A percentile compares a stretch with the other conserved stretches of the same genome.
Evolutionary conservation across 495 filamentous ascomycete species (phyloP).

Genomic region (Xylaria acuta): DNA sequence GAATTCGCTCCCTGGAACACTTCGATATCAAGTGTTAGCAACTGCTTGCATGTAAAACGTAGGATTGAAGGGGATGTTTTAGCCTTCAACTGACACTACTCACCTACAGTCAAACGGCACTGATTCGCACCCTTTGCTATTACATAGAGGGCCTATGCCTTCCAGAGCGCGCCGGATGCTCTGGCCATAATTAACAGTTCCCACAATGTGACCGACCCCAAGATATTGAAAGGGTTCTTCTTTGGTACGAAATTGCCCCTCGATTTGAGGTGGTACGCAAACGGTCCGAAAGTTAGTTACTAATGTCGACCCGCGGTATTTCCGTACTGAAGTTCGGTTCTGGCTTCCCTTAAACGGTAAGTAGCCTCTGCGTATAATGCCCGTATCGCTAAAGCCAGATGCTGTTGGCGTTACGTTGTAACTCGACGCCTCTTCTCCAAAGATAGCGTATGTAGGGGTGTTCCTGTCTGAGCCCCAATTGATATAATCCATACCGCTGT

Average conservation of each 20-base stretch:
- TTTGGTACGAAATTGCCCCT: neutral
- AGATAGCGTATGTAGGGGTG: neutral
- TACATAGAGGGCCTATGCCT: conserved; percentile 3
- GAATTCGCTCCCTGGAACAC: neutral
- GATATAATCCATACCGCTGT: neutral
- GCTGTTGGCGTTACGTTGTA: neutral
- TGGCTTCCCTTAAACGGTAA: neutral
- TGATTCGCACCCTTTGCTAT: neutral
- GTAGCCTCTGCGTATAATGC: neutral
- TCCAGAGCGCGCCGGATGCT: neutral
- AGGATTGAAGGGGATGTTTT: neutral
- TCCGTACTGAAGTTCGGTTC: conserved; percentile 34
- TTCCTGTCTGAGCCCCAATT: neutral
- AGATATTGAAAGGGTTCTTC: too few species aligned
- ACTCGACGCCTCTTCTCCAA: neutral
- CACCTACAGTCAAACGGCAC: conserved; percentile 14
- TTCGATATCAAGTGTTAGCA: neutral
- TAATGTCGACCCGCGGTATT: conserved; percentile 1
- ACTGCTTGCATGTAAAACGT: neutral
- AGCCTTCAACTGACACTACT: neutral
- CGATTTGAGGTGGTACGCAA: neutral
- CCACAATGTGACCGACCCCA: neutral
- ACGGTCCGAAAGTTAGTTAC: neutral
- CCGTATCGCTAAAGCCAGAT: conserved; percentile 13
- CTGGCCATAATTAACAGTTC: neutral